Base-by-base conservation (phyloP, 2,329 filamentous ascomycete species). In the Colletotrichum falcatum region DNA sequence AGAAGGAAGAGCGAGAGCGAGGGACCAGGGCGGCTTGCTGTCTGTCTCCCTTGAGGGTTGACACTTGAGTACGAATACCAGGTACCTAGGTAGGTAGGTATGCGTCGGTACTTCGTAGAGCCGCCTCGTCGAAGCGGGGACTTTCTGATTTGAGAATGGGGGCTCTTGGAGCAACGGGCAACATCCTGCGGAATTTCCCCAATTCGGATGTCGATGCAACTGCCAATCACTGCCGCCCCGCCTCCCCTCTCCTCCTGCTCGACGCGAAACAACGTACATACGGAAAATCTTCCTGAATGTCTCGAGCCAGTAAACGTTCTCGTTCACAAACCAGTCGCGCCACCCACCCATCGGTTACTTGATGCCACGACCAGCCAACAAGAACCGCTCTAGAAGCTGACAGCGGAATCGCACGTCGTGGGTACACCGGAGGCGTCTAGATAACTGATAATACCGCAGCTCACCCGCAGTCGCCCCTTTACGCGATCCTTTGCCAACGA, bases 141-240 rank as follows among this genome's bases (percentile, higher is more conserved):
- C 30, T 54, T 9, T 35, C 14, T 6, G 5, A 18, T n/a, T 5
- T 12, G 23, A 2, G 18, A 51, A n/a, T 18, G 48, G 23, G 26
- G 48, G n/a, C n/a, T 28, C 23, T 28, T 16, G 46, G 28, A 28
- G 46, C 46, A 11, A 49, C 11, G 44, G 16, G n/a, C n/a, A n/a
- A n/a, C 23, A 42, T 61, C 46, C 59, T 39, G 46, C 33, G 59
- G 39, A 53, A 42, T 61, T 14, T 39, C 8, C 44, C 58, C 44
- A 37, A 23, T 28, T 37, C 37, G 1, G 37, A 16, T 35, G n/a
- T 56, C 5, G 33, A 46, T 33, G 56, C 56, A 60, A 33, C 56
- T 33, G 18, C 18, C 18, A 11, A 23, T 26, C 28, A 6, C 35
- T 12, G 30, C 56, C 26, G 9, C 28, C 6, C 39, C 7, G 1